phyloP scores from a whole-genome alignment of 208 protist species.

The Giardia duodenalis region DNA sequence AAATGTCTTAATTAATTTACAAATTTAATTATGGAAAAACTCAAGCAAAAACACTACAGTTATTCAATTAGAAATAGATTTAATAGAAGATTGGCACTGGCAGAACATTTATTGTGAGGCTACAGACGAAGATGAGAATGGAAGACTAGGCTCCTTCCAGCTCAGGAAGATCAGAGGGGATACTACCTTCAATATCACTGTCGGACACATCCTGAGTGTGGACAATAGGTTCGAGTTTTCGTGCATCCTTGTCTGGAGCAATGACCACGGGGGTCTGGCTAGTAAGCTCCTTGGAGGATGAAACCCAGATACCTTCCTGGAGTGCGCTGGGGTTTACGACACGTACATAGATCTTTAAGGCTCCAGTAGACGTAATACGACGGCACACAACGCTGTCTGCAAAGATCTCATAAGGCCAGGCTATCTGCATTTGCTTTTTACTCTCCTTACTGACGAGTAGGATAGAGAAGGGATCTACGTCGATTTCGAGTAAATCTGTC shows the following conservation, averaged over 20 bases:
- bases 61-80: too few species aligned
- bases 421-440: neutral
- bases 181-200: neutral
- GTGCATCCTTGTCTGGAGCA: too few species aligned
- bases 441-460: neutral
- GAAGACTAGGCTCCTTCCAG: too few species aligned
- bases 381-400: too few species aligned
- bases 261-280: too few species aligned
- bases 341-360: neutral
- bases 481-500: neutral
- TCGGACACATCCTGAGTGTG: neutral
- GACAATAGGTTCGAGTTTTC: too few species aligned
- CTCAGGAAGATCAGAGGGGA: neutral
- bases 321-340: neutral
- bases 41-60: too few species aligned
- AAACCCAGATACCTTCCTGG: neutral
- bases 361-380: neutral
- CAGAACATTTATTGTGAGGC: too few species aligned
- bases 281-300: neutral
- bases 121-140: too few species aligned
- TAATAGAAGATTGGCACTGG: too few species aligned
- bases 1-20: too few species aligned
- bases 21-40: too few species aligned
- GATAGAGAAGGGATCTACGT: neutral
- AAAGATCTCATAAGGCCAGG: neutral